A percentile compares a stretch with the other conserved stretches of the same genome.
These are phyloP conservation scores for Backusella westeae DNA, from an alignment of 192 early-diverging fungal genomes.

Conservation along the genomic window DNA sequence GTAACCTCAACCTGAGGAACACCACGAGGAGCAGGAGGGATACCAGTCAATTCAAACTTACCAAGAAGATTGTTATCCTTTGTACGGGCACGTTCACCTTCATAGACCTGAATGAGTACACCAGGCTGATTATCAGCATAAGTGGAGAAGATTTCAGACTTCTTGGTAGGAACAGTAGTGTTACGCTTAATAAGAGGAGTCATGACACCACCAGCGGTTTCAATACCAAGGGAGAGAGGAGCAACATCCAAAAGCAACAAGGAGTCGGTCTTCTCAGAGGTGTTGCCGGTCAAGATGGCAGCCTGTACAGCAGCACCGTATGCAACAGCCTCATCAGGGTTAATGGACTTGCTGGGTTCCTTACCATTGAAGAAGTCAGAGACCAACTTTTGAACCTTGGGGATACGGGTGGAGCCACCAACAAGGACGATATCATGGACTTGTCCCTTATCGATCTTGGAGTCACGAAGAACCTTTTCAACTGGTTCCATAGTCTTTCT, in stretches of 20 bases:
- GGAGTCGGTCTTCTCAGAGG: slow-evolving; percentile 94
- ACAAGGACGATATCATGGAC: slow-evolving; percentile 97
- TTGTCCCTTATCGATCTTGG: slow-evolving; percentile 91
- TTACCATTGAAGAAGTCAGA: slow-evolving; percentile 98
- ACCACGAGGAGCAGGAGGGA: slow-evolving; percentile 95
- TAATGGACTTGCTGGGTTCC: slow-evolving; percentile 94
- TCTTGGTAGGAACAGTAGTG: slow-evolving; percentile 99
- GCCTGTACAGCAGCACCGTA: slow-evolving; percentile 97
- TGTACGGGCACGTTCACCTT: slow-evolving; percentile 96
- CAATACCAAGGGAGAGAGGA: slow-evolving; percentile 95
- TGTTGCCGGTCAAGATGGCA: slow-evolving; percentile 92
- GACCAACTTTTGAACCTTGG: slow-evolving; percentile 98
- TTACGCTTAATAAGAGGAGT: slow-evolving; percentile 95
- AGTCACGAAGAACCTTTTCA: slow-evolving; percentile 93
- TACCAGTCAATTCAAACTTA: slow-evolving; percentile 98
- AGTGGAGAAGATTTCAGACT: slow-evolving; percentile 97
- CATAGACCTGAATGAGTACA: slow-evolving; percentile 96
- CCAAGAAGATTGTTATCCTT: slow-evolving; percentile 99
- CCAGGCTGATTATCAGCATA: slow-evolving; percentile 98
- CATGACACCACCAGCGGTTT: slow-evolving; percentile 97
- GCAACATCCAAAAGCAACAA: slow-evolving; percentile 94
- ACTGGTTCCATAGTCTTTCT: slow-evolving; percentile 93
- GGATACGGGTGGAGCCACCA: slow-evolving; percentile 98
- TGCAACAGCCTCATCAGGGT: slow-evolving; percentile 98
- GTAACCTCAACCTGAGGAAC: slow-evolving; percentile 97